Base-by-base conservation (phyloP, 441 rosid species). In the Arabidopsis hybrid region DNA sequence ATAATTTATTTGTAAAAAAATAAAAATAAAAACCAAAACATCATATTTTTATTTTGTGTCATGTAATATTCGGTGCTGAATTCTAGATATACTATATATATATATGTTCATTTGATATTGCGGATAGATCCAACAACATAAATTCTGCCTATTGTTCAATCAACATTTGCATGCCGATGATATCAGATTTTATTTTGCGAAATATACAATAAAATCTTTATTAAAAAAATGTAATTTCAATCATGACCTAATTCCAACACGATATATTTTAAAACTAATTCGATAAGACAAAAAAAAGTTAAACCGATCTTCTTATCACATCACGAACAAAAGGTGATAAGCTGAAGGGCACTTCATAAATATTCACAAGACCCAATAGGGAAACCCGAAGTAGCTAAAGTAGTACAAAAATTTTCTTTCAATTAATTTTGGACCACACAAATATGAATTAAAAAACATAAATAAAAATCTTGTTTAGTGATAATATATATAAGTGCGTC, bases 301-400 rank as follows among this genome's bases (percentile, higher is more conserved):
- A 51, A 71, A 71, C 67, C 46, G 69, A 4, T 77, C 80, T 62
- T 62, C 79, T 71, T 77, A 77, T 77, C 80, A 71, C 58, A 77
- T 51, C 73, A 51, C 47, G 31, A 58, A 66, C 64, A 60, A 65
- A 69, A 49, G 47, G 67, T 58, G 76, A 77, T 77, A 77, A 67
- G 77, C 50, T 67, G 77, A 78, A 31, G 77, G 73, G 65, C 77
- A 66, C 73, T 78, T 72, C 69, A 14, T 35, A 14, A 29, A 34
- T 51, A 35, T 38, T 69, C 70, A 64, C 18, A 66, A 40, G 13
- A 65, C 29, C 76, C 80, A 77, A 71, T 77, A 63, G 56, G 16
- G 57, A 1, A 57, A 47, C 60, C 69, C 39, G 8, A 49, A 56
- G 36, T 62, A 76, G 60, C 42, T 36, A 34, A 39, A 64, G 75